Base-by-base conservation (phyloP, 2,329 filamentous ascomycete genomes). In the Myriangium duriaei region DNA sequence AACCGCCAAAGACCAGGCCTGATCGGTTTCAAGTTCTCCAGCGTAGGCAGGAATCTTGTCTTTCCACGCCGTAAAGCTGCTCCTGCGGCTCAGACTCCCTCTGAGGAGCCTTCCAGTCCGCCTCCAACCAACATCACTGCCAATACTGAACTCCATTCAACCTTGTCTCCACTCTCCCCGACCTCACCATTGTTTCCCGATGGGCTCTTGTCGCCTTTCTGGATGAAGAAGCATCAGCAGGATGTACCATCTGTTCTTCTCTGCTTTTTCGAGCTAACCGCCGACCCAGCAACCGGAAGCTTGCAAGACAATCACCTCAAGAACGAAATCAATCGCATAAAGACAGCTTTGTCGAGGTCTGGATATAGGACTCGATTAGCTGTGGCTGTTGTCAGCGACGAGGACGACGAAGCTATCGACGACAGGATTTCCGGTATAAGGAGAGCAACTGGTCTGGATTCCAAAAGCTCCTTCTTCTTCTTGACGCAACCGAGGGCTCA, bases 171-270 rank as follows among this genome's bases (percentile, higher is more conserved):
- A 1, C 68, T 96, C 18, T 91, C 82, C 28, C 86, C 87, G 3
- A 72, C 71, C 5, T 94, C 88, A 5, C 68, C 76, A 2, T 70
- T 92, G 2, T 96, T 91, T 54, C 87, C 88, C 5, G 91, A 96
- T 60, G 91, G 88, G 4, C 65, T 95, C 42, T 76, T 95, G 55
- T 76, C 86, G 43, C 71, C 79, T 13, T 62, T 74, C 43, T 98
- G 88, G 88, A 68, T 93, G 39, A 73, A 74, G 42, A 98, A 96
- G 57, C 88, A 96, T 56, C 87, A 94, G 53, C 68, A 81, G 36
- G 67, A 85, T 12, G 70, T 96, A 14, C 88, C 88, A 2, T 81
- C 84, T 44, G 71, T 84, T 16, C 79, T 84, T 48, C 59, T 93
- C 19, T 81, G 79, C 47, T 91, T 92, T 61, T 93, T 92, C 54